These are phyloP conservation scores for Bacidia gigantensis DNA, from an alignment of 495 filamentous ascomycete genomes.

Conservation along the genomic window DNA sequence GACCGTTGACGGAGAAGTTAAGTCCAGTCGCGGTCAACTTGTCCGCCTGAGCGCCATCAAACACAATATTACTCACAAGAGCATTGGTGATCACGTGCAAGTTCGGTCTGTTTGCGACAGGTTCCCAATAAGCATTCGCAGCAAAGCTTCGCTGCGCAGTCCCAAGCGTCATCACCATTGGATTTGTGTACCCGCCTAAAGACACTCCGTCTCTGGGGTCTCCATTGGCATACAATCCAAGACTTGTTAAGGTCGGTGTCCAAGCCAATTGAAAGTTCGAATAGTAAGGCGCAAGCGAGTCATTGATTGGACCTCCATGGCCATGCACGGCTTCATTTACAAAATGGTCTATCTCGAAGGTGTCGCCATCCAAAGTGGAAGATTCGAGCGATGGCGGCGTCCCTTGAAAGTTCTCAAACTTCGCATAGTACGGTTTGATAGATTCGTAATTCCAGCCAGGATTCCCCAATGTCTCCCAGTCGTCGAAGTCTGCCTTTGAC, in stretches of 20 bases:
- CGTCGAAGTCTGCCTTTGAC: slow-evolving; percentile 28
- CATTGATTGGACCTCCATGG: slow-evolving; percentile 27
- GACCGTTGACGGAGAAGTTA: background rate
- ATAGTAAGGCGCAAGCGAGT: slow-evolving; percentile 28
- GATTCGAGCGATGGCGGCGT: slow-evolving; percentile 16
- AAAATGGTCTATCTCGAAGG: slow-evolving; percentile 20
- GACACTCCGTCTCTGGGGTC: slow-evolving; percentile 7
- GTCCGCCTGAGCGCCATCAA: slow-evolving; percentile 19
- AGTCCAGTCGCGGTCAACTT: slow-evolving; percentile 9
- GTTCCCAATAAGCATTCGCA: slow-evolving; percentile 8
- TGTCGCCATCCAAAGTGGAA: slow-evolving; percentile 11
- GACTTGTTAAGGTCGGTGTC: slow-evolving; percentile 11
- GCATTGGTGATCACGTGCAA: slow-evolving; percentile 34
- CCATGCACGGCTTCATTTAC: slow-evolving; percentile 23
- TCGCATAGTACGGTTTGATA: slow-evolving; percentile 29
- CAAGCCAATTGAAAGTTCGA: slow-evolving; percentile 24
- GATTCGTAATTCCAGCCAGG: slow-evolving; percentile 35
- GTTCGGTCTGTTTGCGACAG: slow-evolving; percentile 23
- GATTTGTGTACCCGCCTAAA: slow-evolving; percentile 7
- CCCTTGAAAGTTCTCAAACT: slow-evolving; percentile 28
- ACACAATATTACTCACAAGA: slow-evolving; percentile 31
- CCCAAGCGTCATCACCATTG: slow-evolving; percentile 5
- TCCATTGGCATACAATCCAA: slow-evolving; percentile 4
- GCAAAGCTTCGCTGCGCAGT: slow-evolving; percentile 10
- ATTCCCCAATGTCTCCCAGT: slow-evolving; percentile 39